phyloP scores from a whole-genome alignment of 2,329 filamentous ascomycete genomes.

The Scopulariopsis brevicaulis region DNA sequence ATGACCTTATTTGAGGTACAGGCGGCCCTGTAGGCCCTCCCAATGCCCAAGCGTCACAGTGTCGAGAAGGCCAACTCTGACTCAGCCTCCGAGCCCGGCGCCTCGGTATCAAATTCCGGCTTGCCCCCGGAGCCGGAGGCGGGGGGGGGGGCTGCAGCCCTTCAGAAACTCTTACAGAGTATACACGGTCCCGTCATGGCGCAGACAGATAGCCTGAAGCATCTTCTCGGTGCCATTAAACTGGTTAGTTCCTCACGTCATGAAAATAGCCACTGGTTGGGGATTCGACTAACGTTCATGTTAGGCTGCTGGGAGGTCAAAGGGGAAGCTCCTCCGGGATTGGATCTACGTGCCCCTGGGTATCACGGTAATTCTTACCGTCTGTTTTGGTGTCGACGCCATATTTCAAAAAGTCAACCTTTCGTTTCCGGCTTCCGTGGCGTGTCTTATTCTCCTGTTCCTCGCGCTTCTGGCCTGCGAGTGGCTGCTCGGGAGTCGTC shows the following conservation, averaged over 20 bases:
- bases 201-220: not conserved
- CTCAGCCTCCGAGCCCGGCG: not conserved
- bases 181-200: not conserved
- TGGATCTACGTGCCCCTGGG: not conserved
- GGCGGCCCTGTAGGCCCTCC: too few species aligned
- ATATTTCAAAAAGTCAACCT: conserved; percentile 32
- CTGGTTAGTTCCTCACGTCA: not conserved
- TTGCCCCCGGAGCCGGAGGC: too few species aligned
- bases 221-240: not conserved
- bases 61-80: not conserved
- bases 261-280: not conserved
- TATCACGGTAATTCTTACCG: not conserved
- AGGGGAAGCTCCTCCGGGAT: not conserved
- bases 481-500: conserved; percentile 31
- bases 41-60: too few species aligned
- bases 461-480: conserved; percentile 34
- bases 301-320: not conserved
- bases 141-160: too few species aligned
- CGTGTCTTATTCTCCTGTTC: conserved; percentile 44
- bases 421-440: conserved; percentile 48
- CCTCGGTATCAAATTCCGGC: not conserved
- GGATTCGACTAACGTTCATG: not conserved
- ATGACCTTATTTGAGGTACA: too few species aligned
- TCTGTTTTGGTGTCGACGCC: conserved; percentile 30
- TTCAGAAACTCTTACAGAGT: not conserved